Percentiles rank a stretch among this genome's conserved stretches.
Conservation (phyloP, 495 filamentous ascomycete species). For the Chlorociboria aeruginascens region DNA sequence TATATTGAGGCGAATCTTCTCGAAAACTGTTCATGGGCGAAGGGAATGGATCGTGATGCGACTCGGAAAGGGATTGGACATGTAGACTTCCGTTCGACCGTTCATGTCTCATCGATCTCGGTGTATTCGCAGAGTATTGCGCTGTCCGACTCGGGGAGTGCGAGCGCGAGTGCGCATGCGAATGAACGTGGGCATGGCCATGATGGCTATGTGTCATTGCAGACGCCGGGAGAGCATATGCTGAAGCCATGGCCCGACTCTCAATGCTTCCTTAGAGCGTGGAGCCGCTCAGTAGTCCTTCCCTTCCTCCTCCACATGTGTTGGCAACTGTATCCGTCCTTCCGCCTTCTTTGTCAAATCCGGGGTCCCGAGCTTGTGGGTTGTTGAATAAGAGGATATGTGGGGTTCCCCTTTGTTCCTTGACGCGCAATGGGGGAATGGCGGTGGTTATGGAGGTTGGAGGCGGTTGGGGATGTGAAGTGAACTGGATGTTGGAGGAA, state of each 20-base stretch:
- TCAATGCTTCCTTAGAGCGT: slow-evolving; percentile 5
- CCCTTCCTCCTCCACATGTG: slow-evolving; percentile 8
- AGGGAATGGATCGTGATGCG: slow-evolving; percentile 25
- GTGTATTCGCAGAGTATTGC: slow-evolving; percentile 5
- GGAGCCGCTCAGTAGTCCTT: slow-evolving; percentile 4
- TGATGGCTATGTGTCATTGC: slow-evolving; percentile 32
- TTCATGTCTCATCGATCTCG: slow-evolving; percentile 13
- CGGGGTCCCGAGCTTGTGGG: background rate
- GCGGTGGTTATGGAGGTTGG: too few relatives aligned
- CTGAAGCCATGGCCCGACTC: slow-evolving; percentile 29
- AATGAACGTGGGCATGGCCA: slow-evolving; percentile 25
- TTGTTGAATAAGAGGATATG: background rate
- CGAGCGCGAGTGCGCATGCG: slow-evolving; percentile 27
- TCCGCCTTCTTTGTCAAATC: background rate
- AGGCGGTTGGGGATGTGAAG: too few relatives aligned
- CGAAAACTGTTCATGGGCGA: slow-evolving; percentile 13
- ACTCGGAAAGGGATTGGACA: slow-evolving; percentile 23
- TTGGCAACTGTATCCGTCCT: background rate
- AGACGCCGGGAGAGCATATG: slow-evolving; percentile 37
- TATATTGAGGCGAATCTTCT: background rate
- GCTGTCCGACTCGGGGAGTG: slow-evolving; percentile 12
- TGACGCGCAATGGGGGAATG: too few relatives aligned
- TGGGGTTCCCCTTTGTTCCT: too few relatives aligned
- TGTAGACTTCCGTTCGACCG: slow-evolving; percentile 18
- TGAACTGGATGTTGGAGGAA: too few relatives aligned